phyloP scores from a whole-genome alignment of 768 basidiomycete species.

The Lactarius sanguifluus region DNA sequence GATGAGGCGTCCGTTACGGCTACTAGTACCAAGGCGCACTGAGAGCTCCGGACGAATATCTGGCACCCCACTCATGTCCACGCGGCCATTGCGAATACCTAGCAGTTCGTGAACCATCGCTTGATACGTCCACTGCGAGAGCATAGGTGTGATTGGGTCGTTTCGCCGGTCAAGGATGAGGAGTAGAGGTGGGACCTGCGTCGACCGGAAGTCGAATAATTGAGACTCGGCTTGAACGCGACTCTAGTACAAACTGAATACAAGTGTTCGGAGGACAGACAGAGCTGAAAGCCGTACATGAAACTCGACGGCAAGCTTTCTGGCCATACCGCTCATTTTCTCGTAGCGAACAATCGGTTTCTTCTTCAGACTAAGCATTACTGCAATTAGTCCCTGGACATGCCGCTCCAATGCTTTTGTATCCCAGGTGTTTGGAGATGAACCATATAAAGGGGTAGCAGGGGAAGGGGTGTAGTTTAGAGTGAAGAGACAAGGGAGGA shows the following conservation, averaged over 20 bases:
- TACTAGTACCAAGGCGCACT: constrained; percentile 45
- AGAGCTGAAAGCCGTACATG: constrained; percentile 52
- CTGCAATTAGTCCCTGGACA: constrained; percentile 78
- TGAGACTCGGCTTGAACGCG: constrained; percentile 76
- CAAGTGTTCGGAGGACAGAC: background rate
- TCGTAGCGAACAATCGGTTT: constrained; percentile 94
- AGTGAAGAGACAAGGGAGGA: constrained; percentile 85
- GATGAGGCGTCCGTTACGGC: constrained; percentile 3
- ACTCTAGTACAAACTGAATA: constrained; percentile 48
- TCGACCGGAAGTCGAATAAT: constrained; percentile 89
- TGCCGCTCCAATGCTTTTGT: constrained; percentile 69
- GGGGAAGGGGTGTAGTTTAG: constrained; percentile 71
- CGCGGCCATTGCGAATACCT: constrained; percentile 91
- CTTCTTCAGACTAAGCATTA: constrained; percentile 93
- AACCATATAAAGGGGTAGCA: constrained; percentile 66
- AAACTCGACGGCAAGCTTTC: constrained; percentile 82
- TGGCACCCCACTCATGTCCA: constrained; percentile 79
- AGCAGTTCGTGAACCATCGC: constrained; percentile 98
- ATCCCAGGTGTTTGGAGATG: constrained; percentile 73
- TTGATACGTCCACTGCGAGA: constrained; percentile 99
- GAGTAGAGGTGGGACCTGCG: constrained; percentile 84
- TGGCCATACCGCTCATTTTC: constrained; percentile 88
- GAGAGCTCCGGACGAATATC: constrained; percentile 84
- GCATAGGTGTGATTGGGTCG: constrained; percentile 93
- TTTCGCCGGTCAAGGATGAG: constrained; percentile 94